A percentile compares a stretch with the other conserved stretches of the same genome.
These are phyloP conservation scores for Thielaviopsis musarum DNA, from an alignment of 2,329 filamentous ascomycete species.

Conservation along the genomic window DNA sequence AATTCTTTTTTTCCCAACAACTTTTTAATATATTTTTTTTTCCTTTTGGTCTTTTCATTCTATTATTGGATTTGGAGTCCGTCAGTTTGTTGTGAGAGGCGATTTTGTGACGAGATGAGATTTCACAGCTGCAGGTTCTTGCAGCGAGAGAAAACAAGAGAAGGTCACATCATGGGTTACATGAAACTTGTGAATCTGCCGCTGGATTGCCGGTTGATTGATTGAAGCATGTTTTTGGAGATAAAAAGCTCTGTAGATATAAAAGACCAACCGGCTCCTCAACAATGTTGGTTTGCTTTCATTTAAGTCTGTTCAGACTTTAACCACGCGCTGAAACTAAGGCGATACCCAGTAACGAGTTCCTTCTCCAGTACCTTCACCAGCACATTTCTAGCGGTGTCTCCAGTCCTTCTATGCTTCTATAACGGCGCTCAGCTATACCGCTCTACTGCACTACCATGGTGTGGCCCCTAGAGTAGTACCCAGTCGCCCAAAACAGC, in stretches of 20 bases:
- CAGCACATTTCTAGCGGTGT: neutral
- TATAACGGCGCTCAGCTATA: neutral
- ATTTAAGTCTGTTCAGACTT: neutral
- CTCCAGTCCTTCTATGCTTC: neutral
- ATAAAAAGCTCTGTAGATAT: neutral
- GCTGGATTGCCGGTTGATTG: neutral
- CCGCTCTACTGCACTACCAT: neutral
- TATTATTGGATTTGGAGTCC: neutral
- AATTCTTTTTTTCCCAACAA: slow-evolving; percentile 11
- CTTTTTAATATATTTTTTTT: slow-evolving; percentile 5
- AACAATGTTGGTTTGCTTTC: neutral
- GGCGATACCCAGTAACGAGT: neutral
- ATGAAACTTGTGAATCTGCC: neutral
- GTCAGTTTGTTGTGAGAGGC: neutral
- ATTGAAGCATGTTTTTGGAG: neutral
- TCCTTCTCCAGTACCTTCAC: neutral
- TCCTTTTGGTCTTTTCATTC: neutral
- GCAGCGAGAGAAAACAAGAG: neutral
- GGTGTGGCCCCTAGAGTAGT: neutral
- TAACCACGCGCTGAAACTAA: neutral
- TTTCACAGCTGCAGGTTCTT: neutral
- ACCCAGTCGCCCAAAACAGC: slow-evolving; percentile 7
- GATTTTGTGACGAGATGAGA: neutral
- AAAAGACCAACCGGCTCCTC: neutral
- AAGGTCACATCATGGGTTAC: neutral